Percentiles rank a stretch among this genome's conserved stretches.
Evolutionary conservation across 1,284 basidiomycete species (phyloP).

Genomic region (Sutorius eximius): DNA sequence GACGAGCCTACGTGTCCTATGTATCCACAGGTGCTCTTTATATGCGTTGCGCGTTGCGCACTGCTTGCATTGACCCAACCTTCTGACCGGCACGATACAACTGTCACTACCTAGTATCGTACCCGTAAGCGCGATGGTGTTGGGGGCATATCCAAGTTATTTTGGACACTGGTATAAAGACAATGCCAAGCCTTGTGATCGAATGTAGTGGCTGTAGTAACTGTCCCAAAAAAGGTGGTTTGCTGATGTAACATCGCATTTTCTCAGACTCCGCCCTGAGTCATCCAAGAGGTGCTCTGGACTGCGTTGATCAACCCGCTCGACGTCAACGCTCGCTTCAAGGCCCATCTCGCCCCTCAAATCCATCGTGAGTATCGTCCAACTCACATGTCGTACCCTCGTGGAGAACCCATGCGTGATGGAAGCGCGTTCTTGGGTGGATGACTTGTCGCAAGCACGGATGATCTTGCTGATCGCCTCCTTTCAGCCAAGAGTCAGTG

Average conservation of each 20-base stretch:
- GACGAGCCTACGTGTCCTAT: too few species aligned
- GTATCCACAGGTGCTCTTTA: too few species aligned
- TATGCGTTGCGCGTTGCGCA: too few species aligned
- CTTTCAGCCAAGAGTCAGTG: slow-evolving; percentile 17
- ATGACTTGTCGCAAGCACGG: slow-evolving; percentile 15
- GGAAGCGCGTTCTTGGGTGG: slow-evolving; percentile 15
- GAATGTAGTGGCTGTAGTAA: too few species aligned
- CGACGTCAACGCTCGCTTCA: slow-evolving; percentile 30
- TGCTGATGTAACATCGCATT: slow-evolving; percentile 5
- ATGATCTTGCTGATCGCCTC: slow-evolving; percentile 24
- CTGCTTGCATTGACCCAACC: too few species aligned
- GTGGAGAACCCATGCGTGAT: background rate
- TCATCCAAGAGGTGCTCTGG: background rate
- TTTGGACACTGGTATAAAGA: too few species aligned
- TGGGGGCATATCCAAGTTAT: too few species aligned
- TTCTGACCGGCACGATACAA: too few species aligned
- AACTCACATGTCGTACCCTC: background rate
- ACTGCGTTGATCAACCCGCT: slow-evolving; percentile 22
- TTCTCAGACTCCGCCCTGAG: slow-evolving; percentile 27
- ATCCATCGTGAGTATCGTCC: slow-evolving; percentile 21
- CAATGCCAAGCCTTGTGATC: too few species aligned
- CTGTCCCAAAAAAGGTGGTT: too few species aligned
- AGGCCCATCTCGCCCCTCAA: slow-evolving; percentile 12
- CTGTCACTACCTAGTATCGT: too few species aligned
- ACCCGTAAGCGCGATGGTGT: too few species aligned